Conservation (phyloP, 225 moss, liverwort and hornwort genomes). For the Pseudoscleropodium purum region DNA sequence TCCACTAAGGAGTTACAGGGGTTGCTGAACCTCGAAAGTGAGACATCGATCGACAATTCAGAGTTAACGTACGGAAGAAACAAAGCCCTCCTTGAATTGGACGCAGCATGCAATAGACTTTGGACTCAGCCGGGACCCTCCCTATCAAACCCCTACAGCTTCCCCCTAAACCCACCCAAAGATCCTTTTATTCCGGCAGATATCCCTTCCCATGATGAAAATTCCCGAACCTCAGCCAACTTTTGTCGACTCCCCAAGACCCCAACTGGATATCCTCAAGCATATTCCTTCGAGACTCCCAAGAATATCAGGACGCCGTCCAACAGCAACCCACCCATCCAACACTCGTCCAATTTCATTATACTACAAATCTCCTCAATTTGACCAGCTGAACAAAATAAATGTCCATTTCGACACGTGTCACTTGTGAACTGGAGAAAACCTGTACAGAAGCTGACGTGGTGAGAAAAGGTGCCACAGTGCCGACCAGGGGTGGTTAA, state of each 20-base stretch:
- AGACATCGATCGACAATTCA: not conserved
- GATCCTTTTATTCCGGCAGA: conserved; percentile 30
- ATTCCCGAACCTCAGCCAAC: not conserved
- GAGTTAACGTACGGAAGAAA: not conserved
- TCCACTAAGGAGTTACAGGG: not conserved
- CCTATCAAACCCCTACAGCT: not conserved
- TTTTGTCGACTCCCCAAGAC: not conserved
- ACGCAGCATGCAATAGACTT: not conserved
- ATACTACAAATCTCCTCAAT: not conserved
- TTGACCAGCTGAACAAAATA: not conserved
- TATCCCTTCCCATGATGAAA: conserved; percentile 20
- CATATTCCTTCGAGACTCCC: conserved; percentile 16
- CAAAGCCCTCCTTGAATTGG: not conserved
- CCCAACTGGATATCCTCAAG: conserved; percentile 21
- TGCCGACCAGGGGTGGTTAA: not conserved
- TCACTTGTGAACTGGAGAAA: not conserved
- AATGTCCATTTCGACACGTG: not conserved
- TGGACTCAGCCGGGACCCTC: too few relatives aligned
- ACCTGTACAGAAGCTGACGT: not conserved
- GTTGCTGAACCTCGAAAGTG: not conserved
- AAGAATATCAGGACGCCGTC: not conserved
- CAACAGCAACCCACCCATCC: not conserved
- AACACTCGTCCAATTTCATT: not conserved
- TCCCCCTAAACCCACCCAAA: not conserved
- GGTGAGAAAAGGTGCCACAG: not conserved